Percentiles rank a stretch among this genome's conserved stretches.
phyloP scores from a whole-genome alignment of 148 eudicot genomes.

The Euryodendron excelsum region DNA sequence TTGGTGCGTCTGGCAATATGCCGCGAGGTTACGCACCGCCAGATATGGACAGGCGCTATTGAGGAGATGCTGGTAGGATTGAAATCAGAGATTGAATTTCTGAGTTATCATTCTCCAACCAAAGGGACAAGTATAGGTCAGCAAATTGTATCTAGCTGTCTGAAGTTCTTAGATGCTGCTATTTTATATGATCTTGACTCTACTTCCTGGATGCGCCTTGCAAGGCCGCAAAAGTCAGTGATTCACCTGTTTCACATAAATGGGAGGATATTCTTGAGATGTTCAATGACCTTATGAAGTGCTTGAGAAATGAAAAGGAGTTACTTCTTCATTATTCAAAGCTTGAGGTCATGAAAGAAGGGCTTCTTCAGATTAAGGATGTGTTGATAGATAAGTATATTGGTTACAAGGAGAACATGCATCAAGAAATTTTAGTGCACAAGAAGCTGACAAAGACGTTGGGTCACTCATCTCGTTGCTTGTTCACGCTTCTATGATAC shows the following conservation, averaged over 20 bases:
- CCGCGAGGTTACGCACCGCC: conserved; percentile 71
- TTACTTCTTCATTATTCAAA: conserved; percentile 49
- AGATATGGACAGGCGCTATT: conserved; percentile 60
- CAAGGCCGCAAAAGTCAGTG: conserved; percentile 39
- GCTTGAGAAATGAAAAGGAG: conserved; percentile 51
- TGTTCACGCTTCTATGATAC: conserved; percentile 75
- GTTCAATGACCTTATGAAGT: conserved; percentile 63
- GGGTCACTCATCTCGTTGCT: conserved; percentile 73
- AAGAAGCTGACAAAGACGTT: conserved; percentile 66
- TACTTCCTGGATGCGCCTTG: conserved; percentile 86
- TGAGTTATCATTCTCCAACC: conserved; percentile 20
- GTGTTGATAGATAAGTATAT: conserved; percentile 65
- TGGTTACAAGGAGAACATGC: conserved; percentile 64
- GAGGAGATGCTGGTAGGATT: conserved; percentile 53
- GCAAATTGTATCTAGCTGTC: conserved; percentile 70
- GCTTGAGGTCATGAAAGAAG: conserved; percentile 87
- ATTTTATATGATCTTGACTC: conserved; percentile 47
- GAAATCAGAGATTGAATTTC: conserved; percentile 50
- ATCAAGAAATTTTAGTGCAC: conserved; percentile 67
- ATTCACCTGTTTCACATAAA: conserved; percentile 40
- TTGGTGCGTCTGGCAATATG: conserved; percentile 48
- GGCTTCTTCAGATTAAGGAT: conserved; percentile 72
- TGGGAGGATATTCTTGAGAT: conserved; percentile 87
- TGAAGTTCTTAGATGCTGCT: conserved; percentile 60
- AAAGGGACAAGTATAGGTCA: conserved; percentile 48